A percentile compares a stretch with the other conserved stretches of the same genome.
Conservation (phyloP, 1,284 basidiomycete species). For the Gomphus bonarii region DNA sequence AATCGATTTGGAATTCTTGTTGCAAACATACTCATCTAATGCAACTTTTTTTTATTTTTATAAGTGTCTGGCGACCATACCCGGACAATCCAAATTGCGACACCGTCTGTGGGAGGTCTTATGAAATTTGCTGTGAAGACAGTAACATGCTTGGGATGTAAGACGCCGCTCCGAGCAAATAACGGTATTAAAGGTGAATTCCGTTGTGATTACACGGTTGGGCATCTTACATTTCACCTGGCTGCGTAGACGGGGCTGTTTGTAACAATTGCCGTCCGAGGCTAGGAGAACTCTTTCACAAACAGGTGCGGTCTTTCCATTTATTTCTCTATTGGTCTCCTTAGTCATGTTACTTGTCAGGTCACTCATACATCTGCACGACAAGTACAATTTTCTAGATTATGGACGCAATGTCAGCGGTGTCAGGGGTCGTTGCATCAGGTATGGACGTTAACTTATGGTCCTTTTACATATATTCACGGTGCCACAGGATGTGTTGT, state of each 20-base stretch:
- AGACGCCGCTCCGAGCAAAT: conserved; percentile 68
- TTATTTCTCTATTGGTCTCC: not conserved
- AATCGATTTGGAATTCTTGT: not conserved
- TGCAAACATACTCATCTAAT: not conserved
- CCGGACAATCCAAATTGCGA: conserved; percentile 86
- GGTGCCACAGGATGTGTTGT: conserved; percentile 74
- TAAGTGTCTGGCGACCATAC: conserved; percentile 91
- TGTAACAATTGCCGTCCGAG: conserved; percentile 85
- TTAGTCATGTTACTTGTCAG: conserved; percentile 16
- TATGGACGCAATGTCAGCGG: conserved; percentile 96
- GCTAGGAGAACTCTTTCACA: conserved; percentile 84
- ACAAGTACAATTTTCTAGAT: conserved; percentile 83
- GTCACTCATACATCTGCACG: conserved; percentile 58
- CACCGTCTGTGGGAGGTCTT: conserved; percentile 85
- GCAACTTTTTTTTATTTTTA: conserved; percentile 5
- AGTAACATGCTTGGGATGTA: conserved; percentile 87
- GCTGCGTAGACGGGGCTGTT: conserved; percentile 67
- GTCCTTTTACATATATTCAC: not conserved
- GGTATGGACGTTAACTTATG: conserved; percentile 30
- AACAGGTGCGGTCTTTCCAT: conserved; percentile 45
- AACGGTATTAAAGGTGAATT: conserved; percentile 58
- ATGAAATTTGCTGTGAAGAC: conserved; percentile 98
- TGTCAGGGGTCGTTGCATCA: conserved; percentile 95
- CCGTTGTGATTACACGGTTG: conserved; percentile 15
- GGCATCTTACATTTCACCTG: conserved; percentile 10